A percentile compares a stretch with the other conserved stretches of the same genome.
Evolutionary conservation across 257 asterid species (phyloP).

Genomic region (Marsdenia floribunda): DNA sequence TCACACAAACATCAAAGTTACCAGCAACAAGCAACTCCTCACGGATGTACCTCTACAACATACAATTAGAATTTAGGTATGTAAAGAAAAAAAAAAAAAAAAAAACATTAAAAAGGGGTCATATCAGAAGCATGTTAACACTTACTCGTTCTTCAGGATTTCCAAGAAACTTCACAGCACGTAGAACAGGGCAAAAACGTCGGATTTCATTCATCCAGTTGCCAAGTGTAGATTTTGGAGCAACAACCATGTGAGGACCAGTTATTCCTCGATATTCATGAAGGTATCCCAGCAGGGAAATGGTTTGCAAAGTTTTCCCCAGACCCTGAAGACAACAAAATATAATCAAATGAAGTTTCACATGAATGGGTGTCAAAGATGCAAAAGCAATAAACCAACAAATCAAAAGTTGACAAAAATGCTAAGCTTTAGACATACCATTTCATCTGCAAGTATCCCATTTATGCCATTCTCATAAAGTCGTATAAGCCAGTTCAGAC

Average conservation of each 20-base stretch:
- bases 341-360: background rate
- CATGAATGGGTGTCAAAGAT: background rate
- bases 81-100: background rate
- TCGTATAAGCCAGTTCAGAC: conserved; percentile 92
- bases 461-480: conserved; percentile 97
- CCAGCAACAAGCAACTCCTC: conserved; percentile 97
- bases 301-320: conserved; percentile 97
- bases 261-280: conserved; percentile 95
- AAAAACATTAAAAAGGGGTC: background rate
- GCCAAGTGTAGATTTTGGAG: conserved; percentile 99
- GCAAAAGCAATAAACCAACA: background rate
- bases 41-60: conserved; percentile 67
- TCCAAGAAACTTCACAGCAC: conserved; percentile 95
- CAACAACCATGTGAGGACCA: conserved; percentile 99
- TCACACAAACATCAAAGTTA: conserved; percentile 93
- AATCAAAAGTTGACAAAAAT: background rate
- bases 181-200: conserved; percentile 85
- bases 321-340: conserved; percentile 56
- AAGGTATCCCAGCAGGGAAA: conserved; percentile 89
- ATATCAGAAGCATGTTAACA: conserved; percentile 2
- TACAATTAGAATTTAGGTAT: conserved; percentile 5
- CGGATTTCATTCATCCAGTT: conserved; percentile 99
- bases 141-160: conserved; percentile 98
- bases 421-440: conserved; percentile 41
- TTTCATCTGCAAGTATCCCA: conserved; percentile 99